phyloP scores from a whole-genome alignment of 345 rosid species.

The Lumnitzera littorea region DNA sequence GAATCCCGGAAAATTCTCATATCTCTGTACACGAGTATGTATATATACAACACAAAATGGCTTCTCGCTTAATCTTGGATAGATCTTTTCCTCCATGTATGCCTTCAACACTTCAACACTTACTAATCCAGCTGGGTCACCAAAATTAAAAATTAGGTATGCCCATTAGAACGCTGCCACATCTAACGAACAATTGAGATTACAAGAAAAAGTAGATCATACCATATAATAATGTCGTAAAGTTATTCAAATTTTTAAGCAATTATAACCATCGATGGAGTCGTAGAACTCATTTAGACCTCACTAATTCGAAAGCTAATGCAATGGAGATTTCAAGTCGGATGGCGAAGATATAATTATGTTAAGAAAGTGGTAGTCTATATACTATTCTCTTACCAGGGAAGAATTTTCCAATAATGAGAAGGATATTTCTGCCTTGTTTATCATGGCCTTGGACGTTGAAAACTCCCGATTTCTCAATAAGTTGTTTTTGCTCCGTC shows the following conservation, averaged over 20 bases:
- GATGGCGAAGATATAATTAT: too few species aligned
- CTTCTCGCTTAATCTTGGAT: slow-evolving; percentile 23
- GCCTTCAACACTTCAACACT: slow-evolving; percentile 32
- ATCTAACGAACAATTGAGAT: too few species aligned
- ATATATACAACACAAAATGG: slow-evolving; percentile 49
- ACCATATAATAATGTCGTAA: too few species aligned
- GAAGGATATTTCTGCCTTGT: slow-evolving; percentile 34
- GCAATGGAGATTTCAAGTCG: too few species aligned
- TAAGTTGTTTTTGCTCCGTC: slow-evolving; percentile 22
- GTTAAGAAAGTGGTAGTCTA: too few species aligned
- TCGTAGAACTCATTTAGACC: too few species aligned
- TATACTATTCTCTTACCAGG: slow-evolving; percentile 22
- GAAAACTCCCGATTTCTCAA: slow-evolving; percentile 32
- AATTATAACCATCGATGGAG: too few species aligned
- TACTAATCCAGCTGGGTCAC: slow-evolving; percentile 30
- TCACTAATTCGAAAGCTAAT: too few species aligned
- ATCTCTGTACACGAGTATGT: slow-evolving; percentile 38
- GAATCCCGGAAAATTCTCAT: slow-evolving; percentile 52
- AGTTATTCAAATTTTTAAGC: too few species aligned
- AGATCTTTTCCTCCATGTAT: slow-evolving; percentile 39
- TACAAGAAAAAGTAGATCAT: too few species aligned
- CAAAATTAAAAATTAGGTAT: too few species aligned
- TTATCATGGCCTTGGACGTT: slow-evolving; percentile 39
- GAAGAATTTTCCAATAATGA: slow-evolving; percentile 33
- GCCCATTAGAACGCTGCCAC: too few species aligned